Evolutionary conservation across 805 yeast species (phyloP), one percentile per base, ranked within the genome.

Genomic region (Wickerhamiella galacta): DNA sequence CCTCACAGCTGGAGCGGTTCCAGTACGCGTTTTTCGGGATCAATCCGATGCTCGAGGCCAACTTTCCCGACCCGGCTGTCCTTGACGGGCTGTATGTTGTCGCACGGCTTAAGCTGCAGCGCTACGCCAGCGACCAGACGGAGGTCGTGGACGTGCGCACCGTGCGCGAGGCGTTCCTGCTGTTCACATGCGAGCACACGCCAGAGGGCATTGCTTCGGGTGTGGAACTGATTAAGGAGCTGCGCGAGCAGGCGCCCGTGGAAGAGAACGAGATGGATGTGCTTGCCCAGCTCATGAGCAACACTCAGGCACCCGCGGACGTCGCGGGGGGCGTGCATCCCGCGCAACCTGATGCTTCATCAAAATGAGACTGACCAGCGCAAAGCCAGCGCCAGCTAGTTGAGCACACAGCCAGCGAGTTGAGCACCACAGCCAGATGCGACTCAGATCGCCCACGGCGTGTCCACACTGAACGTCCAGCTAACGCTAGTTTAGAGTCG

Each of bases 1-100:
- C 70, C 48, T 82, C 73, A 34, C 72, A 72, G 47, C 61, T 85
- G 37, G 73, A 71, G 36, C 72, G 96, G 50, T 65, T 83, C 45
- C 93, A 80, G 53, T 70, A 64, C 44, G 85, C 93, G 0, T 53
- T 82, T 19, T 85, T 73, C 49, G 95, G 95, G n/a, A 77, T 83
- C 35, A 71, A 72, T 38, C 81, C 79, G 19, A 71, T 70, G 34
- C 60, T 72, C 30, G 74, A 66, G 35, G 70, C 70, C 34, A 66
- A 74, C 43, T 52, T 56, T 12, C 72, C 73, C 10, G 77, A 76
- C 47, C 57, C 63, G 31, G 60, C 63, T 36, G 76, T 77, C 32
- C 58, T 72, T 18, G 60, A 68, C 34, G 95, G 95, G 16, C 60
- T 85, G 27, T 61, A 69, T 43, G 70, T 57, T 42, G 68, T 81